Conservation (phyloP, 2,329 filamentous ascomycete species). For the Coniochaeta hoffmannii region DNA sequence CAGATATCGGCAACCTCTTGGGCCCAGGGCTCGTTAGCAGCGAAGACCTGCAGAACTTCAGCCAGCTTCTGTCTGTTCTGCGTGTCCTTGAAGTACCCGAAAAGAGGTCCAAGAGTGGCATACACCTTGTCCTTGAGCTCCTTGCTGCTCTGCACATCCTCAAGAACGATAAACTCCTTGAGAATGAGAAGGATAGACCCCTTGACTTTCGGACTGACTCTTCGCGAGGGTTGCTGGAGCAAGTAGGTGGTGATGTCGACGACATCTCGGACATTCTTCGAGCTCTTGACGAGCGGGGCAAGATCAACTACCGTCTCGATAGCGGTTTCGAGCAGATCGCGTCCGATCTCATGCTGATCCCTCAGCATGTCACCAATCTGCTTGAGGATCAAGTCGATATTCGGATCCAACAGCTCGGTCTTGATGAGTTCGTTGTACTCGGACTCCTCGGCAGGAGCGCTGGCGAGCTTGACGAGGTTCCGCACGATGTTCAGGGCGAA, state of each 20-base stretch:
- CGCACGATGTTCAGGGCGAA: slow-evolving; percentile 72
- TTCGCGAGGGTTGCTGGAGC: slow-evolving; percentile 74
- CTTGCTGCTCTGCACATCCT: slow-evolving; percentile 45
- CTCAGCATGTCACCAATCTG: slow-evolving; percentile 60
- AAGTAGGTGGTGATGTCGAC: slow-evolving; percentile 75
- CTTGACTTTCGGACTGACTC: slow-evolving; percentile 79
- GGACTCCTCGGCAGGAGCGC: slow-evolving; percentile 44
- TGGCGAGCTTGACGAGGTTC: slow-evolving; percentile 56
- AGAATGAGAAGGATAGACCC: slow-evolving; percentile 72
- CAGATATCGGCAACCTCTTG: slow-evolving; percentile 62
- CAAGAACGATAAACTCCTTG: slow-evolving; percentile 68
- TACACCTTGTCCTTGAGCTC: slow-evolving; percentile 61
- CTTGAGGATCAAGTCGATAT: slow-evolving; percentile 53
- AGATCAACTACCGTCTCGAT: slow-evolving; percentile 74
- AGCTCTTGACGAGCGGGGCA: slow-evolving; percentile 59
- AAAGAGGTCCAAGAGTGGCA: slow-evolving; percentile 69
- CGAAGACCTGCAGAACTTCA: slow-evolving; percentile 64
- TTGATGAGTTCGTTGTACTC: slow-evolving; percentile 51
- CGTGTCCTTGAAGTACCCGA: slow-evolving; percentile 83
- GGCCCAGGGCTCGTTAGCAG: slow-evolving; percentile 54
- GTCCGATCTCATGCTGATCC: slow-evolving; percentile 52
- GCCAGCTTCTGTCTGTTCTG: slow-evolving; percentile 68
- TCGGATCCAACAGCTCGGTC: slow-evolving; percentile 47
- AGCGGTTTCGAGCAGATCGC: slow-evolving; percentile 69
- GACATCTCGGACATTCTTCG: slow-evolving; percentile 66